phyloP scores from a whole-genome alignment of 164 flowering plant species.

The Nymphaea thermarum region DNA sequence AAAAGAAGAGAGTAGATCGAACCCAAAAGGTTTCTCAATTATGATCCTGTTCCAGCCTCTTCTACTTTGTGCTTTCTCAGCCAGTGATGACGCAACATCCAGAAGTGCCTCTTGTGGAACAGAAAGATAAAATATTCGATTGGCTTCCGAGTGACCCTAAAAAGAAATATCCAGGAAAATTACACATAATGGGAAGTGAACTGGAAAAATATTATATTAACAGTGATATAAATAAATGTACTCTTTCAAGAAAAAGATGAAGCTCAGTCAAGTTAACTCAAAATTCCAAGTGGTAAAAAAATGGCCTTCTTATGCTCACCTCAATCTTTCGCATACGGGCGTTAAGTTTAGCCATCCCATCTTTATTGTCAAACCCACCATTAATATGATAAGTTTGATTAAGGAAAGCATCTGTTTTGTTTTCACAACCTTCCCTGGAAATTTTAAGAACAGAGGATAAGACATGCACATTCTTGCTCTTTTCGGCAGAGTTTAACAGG shows the following conservation, averaged over 20 bases:
- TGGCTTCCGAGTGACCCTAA: conserved; percentile 38
- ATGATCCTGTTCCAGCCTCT: conserved; percentile 55
- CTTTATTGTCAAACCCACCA: conserved; percentile 44
- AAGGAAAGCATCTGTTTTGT: conserved; percentile 49
- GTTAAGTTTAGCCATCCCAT: conserved; percentile 42
- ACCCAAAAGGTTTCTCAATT: conserved; percentile 56
- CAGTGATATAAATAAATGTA: not conserved
- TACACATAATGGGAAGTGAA: not conserved
- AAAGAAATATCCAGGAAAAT: not conserved
- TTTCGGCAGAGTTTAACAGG: not conserved
- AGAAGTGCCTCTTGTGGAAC: conserved; percentile 56
- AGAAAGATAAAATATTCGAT: conserved; percentile 56
- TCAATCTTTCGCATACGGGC: conserved; percentile 40
- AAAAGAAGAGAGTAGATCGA: conserved; percentile 30
- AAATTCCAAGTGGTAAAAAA: not conserved
- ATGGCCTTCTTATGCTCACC: conserved; percentile 18
- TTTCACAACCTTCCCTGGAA: conserved; percentile 43
- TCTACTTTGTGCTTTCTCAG: conserved; percentile 30
- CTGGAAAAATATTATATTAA: conserved; percentile 2
- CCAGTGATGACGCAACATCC: conserved; percentile 39
- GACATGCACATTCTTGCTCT: not conserved
- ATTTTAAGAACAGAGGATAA: not conserved
- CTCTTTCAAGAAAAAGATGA: no score
- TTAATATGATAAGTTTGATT: conserved; percentile 34
- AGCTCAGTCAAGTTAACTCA: not conserved